Conservation (phyloP, 495 filamentous ascomycete species). For the Melanomma pulvis-pyrius region DNA sequence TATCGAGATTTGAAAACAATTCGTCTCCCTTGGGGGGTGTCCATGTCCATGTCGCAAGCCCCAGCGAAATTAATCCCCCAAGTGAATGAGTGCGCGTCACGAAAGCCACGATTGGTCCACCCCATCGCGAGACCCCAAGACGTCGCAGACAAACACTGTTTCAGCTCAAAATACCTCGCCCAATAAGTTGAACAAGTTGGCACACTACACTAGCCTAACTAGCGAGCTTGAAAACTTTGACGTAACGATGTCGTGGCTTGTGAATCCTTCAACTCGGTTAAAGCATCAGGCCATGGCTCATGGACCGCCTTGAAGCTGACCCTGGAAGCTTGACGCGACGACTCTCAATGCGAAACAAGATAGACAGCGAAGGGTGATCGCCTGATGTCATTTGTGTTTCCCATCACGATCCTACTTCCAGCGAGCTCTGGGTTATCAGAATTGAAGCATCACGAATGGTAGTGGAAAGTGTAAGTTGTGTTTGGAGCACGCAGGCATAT, state of each 20-base stretch:
- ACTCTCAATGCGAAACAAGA: constrained; percentile 4
- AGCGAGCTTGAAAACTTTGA: background rate
- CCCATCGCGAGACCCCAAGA: background rate
- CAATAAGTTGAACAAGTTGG: background rate
- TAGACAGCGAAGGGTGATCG: background rate
- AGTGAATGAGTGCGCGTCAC: too few relatives aligned
- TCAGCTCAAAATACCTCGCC: background rate
- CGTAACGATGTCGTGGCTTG: background rate
- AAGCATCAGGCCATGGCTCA: background rate
- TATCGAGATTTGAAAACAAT: too few relatives aligned
- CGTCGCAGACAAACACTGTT: background rate
- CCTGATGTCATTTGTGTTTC: background rate
- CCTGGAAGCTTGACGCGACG: constrained; percentile 6
- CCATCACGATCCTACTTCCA: background rate
- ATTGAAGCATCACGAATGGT: too few relatives aligned
- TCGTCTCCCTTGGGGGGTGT: background rate
- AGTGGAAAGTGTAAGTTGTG: too few relatives aligned
- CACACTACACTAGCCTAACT: background rate
- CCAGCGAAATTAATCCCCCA: too few relatives aligned
- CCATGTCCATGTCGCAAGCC: too few relatives aligned
- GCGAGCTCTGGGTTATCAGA: too few relatives aligned
- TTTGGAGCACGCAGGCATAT: too few relatives aligned
- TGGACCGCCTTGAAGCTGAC: background rate
- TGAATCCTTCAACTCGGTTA: background rate
- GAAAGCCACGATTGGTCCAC: background rate